Evolutionary conservation across 768 basidiomycete species (phyloP).

Genomic region (Naganishia vishniacii): DNA sequence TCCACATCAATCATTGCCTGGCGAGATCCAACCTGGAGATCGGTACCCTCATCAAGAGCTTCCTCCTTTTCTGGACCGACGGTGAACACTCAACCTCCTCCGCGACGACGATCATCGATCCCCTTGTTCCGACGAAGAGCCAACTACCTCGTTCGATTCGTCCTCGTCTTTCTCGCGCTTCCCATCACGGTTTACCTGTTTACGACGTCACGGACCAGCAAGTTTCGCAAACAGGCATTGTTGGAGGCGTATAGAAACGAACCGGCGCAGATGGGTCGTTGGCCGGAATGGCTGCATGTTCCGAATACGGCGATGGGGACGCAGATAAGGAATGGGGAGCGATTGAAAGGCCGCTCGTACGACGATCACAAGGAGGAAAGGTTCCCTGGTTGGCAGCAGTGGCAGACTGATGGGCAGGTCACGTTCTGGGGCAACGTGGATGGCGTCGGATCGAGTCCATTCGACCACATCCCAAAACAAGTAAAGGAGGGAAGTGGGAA

Average conservation of each 20-base stretch:
- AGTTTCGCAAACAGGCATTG: not conserved
- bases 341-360: not conserved
- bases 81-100: not conserved
- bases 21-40: not conserved
- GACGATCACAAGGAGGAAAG: not conserved
- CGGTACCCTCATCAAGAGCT: not conserved
- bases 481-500: slow-evolving; percentile 25
- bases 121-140: slow-evolving; percentile 8
- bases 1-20: not conserved
- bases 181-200: slow-evolving; percentile 7
- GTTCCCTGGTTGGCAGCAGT: not conserved
- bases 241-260: not conserved
- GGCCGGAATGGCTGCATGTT: slow-evolving; percentile 5
- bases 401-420: not conserved
- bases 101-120: slow-evolving; percentile 7
- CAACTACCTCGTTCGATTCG: not conserved
- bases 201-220: not conserved
- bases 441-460: slow-evolving; percentile 40
- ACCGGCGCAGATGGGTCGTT: not conserved
- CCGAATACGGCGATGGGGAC: slow-evolving; percentile 9
- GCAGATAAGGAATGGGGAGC: slow-evolving; percentile 24
- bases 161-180: slow-evolving; percentile 4
- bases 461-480: slow-evolving; percentile 34
- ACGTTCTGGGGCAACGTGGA: slow-evolving; percentile 44
- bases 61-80: not conserved